phyloP scores from a whole-genome alignment of 129 eudicot species.

The Kitagawia praeruptora region DNA sequence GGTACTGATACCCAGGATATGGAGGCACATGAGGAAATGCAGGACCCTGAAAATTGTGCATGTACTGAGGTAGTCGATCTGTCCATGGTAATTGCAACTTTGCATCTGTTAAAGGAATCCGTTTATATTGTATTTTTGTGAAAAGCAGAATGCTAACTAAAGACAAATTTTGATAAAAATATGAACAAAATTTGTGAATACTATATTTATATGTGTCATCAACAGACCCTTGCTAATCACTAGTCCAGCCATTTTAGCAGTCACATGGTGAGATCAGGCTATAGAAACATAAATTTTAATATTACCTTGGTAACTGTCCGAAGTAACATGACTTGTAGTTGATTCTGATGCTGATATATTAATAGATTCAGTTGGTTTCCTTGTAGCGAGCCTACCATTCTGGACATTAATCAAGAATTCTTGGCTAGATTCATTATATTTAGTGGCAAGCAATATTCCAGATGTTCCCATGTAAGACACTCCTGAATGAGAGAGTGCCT shows the following conservation, averaged over 20 bases:
- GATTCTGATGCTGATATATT: conserved; percentile 37
- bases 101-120: conserved; percentile 20
- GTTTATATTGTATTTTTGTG: conserved; percentile 8
- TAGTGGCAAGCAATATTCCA: conserved; percentile 31
- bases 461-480: conserved; percentile 41
- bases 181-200: not conserved
- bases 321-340: conserved; percentile 28
- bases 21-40: conserved; percentile 46
- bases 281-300: not conserved
- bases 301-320: conserved; percentile 30
- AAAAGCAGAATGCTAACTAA: not conserved
- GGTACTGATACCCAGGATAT: conserved; percentile 52
- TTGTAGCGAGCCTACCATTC: conserved; percentile 23
- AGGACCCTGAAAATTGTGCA: conserved; percentile 43
- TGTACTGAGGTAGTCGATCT: conserved; percentile 35
- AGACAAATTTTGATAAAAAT: not conserved
- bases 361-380: conserved; percentile 21
- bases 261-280: not conserved
- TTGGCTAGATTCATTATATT: conserved; percentile 31
- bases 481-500: conserved; percentile 45
- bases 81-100: conserved; percentile 26
- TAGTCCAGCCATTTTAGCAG: not conserved
- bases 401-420: conserved; percentile 29
- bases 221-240: not conserved
- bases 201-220: not conserved